Conservation (phyloP, 2,329 filamentous ascomycete genomes). For the Pestalotiopsis sp. region DNA sequence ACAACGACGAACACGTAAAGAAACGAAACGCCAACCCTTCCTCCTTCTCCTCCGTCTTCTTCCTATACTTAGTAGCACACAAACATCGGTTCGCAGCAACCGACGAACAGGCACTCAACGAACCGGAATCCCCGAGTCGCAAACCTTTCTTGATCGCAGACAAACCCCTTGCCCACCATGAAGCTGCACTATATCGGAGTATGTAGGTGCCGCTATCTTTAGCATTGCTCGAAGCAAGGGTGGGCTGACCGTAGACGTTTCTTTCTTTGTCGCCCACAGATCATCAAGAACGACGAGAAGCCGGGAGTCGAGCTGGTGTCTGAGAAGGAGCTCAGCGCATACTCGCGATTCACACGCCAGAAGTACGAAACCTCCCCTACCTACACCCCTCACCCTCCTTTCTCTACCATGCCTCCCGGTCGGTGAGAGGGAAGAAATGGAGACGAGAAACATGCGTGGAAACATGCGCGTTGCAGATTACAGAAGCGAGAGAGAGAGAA, state of each 20-base stretch:
- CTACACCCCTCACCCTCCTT: slow-evolving; percentile 1
- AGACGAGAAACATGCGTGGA: not conserved
- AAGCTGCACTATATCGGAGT: slow-evolving; percentile 89
- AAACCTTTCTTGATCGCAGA: not conserved
- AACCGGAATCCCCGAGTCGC: not conserved
- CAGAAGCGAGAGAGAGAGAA: slow-evolving; percentile 10
- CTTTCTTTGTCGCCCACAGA: slow-evolving; percentile 49
- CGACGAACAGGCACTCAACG: not conserved
- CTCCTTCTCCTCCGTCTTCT: not conserved
- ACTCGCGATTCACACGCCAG: slow-evolving; percentile 77
- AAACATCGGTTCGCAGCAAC: not conserved
- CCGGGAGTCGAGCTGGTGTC: slow-evolving; percentile 76
- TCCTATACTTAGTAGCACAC: not conserved
- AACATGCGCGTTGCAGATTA: not conserved
- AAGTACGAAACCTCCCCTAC: slow-evolving; percentile 52
- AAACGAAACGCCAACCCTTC: not conserved
- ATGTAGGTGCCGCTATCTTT: slow-evolving; percentile 39
- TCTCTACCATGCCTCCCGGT: not conserved
- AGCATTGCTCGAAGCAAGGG: not conserved
- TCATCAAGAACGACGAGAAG: slow-evolving; percentile 78
- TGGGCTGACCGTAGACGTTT: not conserved
- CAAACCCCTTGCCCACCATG: slow-evolving; percentile 58
- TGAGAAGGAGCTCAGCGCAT: slow-evolving; percentile 77
- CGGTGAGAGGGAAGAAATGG: not conserved
- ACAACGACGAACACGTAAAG: not conserved